A percentile compares a stretch with the other conserved stretches of the same genome.
Evolutionary conservation across 2,329 filamentous ascomycete species (phyloP).

Genomic region (Monilinia fructicola): DNA sequence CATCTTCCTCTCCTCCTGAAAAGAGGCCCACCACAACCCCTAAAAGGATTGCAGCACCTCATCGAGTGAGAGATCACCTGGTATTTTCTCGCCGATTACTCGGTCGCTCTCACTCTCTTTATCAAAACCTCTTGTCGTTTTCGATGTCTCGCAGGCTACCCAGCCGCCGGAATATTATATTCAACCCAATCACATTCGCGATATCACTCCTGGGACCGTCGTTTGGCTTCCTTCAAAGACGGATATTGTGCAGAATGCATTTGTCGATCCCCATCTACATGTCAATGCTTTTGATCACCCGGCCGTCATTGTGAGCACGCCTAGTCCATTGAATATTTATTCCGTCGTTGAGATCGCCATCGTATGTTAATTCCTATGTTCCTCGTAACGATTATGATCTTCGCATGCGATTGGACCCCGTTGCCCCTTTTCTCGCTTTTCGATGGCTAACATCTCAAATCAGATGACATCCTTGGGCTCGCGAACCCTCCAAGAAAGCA

Average conservation of each 20-base stretch:
- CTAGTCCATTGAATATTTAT: background rate
- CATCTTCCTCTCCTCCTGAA: background rate
- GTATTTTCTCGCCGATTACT: background rate
- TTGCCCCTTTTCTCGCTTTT: background rate
- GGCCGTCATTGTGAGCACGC: constrained; percentile 8
- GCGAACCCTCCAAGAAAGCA: constrained; percentile 17
- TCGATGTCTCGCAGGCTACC: background rate
- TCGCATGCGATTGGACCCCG: background rate
- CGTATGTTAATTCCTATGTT: background rate
- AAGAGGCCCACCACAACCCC: background rate
- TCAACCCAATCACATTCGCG: background rate
- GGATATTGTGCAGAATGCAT: background rate
- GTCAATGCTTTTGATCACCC: constrained; percentile 22
- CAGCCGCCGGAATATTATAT: constrained; percentile 8
- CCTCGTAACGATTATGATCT: background rate
- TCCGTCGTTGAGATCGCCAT: constrained; percentile 15
- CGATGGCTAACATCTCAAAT: background rate
- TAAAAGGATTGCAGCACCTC: background rate
- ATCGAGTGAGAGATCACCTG: background rate
- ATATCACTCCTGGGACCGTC: background rate
- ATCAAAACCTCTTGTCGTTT: background rate
- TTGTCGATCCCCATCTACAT: constrained; percentile 14
- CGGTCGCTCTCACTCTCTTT: background rate
- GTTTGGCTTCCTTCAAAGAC: constrained; percentile 14
- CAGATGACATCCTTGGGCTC: constrained; percentile 21